Evolutionary conservation across 495 filamentous ascomycete genomes (phyloP).

Genomic region (Lindgomyces ingoldianus): DNA sequence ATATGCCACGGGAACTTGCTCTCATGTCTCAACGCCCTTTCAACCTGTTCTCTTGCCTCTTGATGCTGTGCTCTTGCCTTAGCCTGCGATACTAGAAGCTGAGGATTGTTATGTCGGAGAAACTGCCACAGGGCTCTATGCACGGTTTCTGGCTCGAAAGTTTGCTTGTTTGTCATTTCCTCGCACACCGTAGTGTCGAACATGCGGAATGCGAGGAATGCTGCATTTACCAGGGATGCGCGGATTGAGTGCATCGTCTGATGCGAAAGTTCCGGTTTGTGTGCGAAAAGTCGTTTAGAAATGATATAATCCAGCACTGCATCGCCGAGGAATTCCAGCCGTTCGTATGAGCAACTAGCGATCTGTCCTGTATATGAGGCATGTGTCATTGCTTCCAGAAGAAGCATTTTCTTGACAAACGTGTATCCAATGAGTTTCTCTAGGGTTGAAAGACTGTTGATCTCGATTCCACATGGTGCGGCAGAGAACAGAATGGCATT

Average conservation of each 20-base stretch:
- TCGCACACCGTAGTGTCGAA: constrained; percentile 32
- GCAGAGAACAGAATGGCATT: constrained; percentile 13
- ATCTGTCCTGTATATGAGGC: constrained; percentile 57
- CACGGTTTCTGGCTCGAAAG: constrained; percentile 36
- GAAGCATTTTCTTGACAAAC: constrained; percentile 68
- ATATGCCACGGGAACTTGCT: constrained; percentile 71
- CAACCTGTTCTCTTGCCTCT: constrained; percentile 53
- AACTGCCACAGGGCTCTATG: constrained; percentile 64
- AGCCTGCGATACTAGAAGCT: constrained; percentile 49
- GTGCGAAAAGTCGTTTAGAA: constrained; percentile 53
- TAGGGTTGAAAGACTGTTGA: constrained; percentile 46
- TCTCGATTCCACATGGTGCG: constrained; percentile 7
- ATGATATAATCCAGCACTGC: constrained; percentile 80
- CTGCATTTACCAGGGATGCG: constrained; percentile 76
- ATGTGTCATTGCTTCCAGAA: constrained; percentile 88
- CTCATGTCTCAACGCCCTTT: constrained; percentile 50
- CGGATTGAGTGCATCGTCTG: constrained; percentile 72
- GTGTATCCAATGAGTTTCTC: constrained; percentile 67
- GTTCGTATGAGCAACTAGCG: constrained; percentile 70
- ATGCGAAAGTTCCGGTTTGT: constrained; percentile 54
- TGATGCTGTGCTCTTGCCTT: constrained; percentile 53
- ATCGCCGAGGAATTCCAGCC: constrained; percentile 90
- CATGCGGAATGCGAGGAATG: constrained; percentile 81
- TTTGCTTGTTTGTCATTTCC: background rate
- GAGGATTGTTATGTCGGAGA: constrained; percentile 59